These are phyloP conservation scores for Echium plantagineum DNA, from an alignment of 257 asterid species.

Conservation along the genomic window DNA sequence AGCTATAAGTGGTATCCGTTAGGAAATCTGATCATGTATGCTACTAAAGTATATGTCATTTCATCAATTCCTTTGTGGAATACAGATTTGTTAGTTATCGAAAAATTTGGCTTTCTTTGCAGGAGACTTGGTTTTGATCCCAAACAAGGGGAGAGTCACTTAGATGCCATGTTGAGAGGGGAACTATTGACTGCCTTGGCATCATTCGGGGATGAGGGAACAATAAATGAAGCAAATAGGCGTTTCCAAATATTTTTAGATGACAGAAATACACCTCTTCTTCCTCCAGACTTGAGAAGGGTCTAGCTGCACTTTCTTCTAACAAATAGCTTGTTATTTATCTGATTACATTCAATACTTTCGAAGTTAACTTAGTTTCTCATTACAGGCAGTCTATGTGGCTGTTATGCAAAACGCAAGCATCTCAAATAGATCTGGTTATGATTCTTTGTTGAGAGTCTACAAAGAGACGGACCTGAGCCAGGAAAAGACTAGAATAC, in stretches of 20 bases:
- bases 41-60: neutral
- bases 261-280: slow-evolving; percentile 19
- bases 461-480: slow-evolving; percentile 92
- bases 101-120: neutral
- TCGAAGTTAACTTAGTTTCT: neutral
- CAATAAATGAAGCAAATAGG: slow-evolving; percentile 25
- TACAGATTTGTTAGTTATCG: slow-evolving; percentile 2
- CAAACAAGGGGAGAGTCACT: slow-evolving; percentile 28
- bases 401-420: slow-evolving; percentile 54
- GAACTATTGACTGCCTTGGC: slow-evolving; percentile 27
- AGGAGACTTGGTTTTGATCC: slow-evolving; percentile 34
- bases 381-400: slow-evolving; percentile 47
- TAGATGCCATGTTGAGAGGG: slow-evolving; percentile 23
- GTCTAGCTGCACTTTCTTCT: slow-evolving; percentile 11
- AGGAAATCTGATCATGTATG: no score
- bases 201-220: slow-evolving; percentile 22
- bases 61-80: neutral
- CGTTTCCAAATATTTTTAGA: slow-evolving; percentile 26
- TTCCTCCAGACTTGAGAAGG: slow-evolving; percentile 29
- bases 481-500: slow-evolving; percentile 82
- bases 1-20: no score
- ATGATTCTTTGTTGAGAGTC: slow-evolving; percentile 62
- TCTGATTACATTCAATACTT: neutral
- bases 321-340: neutral
- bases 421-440: slow-evolving; percentile 62